These are phyloP conservation scores for Epichloe coenophiala DNA, from an alignment of 2,329 filamentous ascomycete genomes.

Conservation along the genomic window DNA sequence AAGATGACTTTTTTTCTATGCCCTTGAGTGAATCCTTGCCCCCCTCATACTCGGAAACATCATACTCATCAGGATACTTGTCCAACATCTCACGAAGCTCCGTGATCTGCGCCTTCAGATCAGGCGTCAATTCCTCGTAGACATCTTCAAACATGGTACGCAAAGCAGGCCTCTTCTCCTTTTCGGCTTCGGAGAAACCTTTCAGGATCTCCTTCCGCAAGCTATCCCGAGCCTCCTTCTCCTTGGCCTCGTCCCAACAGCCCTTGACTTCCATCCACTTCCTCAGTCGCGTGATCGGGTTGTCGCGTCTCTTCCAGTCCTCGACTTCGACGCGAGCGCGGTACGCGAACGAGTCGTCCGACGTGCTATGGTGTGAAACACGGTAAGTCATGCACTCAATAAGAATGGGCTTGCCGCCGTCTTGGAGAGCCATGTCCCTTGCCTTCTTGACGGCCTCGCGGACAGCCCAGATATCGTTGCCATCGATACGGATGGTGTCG, in stretches of 20 bases:
- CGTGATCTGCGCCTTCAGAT: conserved; percentile 55
- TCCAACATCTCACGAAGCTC: conserved; percentile 67
- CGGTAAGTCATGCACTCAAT: conserved; percentile 97
- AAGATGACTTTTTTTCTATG: conserved; percentile 5
- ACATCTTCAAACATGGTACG: conserved; percentile 71
- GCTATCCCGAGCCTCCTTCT: conserved; percentile 54
- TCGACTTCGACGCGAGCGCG: conserved; percentile 87
- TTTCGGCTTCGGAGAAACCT: conserved; percentile 74
- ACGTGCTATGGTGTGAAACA: conserved; percentile 94
- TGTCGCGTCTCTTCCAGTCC: conserved; percentile 85
- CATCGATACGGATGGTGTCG: conserved; percentile 80
- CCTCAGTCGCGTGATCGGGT: conserved; percentile 69
- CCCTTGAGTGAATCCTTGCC: conserved; percentile 49
- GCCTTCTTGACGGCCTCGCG: conserved; percentile 68
- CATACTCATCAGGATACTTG: conserved; percentile 86
- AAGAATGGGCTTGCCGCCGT: conserved; percentile 70
- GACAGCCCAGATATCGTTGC: conserved; percentile 89
- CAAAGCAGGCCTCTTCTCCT: conserved; percentile 64
- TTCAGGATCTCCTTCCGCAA: conserved; percentile 64
- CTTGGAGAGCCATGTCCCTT: conserved; percentile 60
- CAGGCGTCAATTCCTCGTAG: conserved; percentile 76
- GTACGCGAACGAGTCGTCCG: conserved; percentile 94
- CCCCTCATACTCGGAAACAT: conserved; percentile 65
- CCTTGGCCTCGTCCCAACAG: conserved; percentile 73
- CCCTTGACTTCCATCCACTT: conserved; percentile 82